Evolutionary conservation across 352 stramenopile genomes (phyloP).

Genomic region (Pythium monospermum): DNA sequence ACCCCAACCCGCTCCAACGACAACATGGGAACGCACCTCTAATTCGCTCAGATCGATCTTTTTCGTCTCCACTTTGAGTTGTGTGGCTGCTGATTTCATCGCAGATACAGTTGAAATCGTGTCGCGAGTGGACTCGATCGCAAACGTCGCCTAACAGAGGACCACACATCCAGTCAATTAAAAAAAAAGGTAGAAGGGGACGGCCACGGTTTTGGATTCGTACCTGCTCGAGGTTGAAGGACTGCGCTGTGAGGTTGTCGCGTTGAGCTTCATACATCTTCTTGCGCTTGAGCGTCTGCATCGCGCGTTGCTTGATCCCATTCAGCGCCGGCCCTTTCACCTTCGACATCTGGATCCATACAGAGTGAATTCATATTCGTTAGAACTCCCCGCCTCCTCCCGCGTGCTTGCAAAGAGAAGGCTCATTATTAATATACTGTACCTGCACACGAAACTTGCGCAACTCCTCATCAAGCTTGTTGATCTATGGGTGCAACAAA

Average conservation of each 20-base stretch:
- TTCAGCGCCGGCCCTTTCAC: constrained; percentile 57
- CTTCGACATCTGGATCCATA: constrained; percentile 79
- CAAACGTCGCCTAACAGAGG: constrained; percentile 56
- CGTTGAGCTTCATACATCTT: constrained; percentile 87
- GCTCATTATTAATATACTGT: neutral
- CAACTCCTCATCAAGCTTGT: constrained; percentile 77
- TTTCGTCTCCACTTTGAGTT: constrained; percentile 93
- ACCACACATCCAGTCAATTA: neutral
- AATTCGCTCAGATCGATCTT: constrained; percentile 96
- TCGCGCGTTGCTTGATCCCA: constrained; percentile 77
- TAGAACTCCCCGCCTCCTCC: too few species aligned
- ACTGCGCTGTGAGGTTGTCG: constrained; percentile 74
- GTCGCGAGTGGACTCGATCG: constrained; percentile 91
- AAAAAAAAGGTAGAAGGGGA: too few species aligned
- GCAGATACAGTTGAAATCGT: constrained; percentile 91
- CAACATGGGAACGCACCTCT: constrained; percentile 82
- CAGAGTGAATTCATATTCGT: too few species aligned
- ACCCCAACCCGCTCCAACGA: too few species aligned
- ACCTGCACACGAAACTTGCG: constrained; percentile 76
- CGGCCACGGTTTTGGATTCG: too few species aligned
- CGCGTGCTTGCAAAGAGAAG: too few species aligned
- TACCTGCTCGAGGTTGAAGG: constrained; percentile 86
- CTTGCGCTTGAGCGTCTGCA: constrained; percentile 85
- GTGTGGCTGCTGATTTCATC: constrained; percentile 91
- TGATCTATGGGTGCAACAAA: constrained; percentile 40